Evolutionary conservation across 495 filamentous ascomycete genomes (phyloP).

Genomic region (Acidomyces sp.): DNA sequence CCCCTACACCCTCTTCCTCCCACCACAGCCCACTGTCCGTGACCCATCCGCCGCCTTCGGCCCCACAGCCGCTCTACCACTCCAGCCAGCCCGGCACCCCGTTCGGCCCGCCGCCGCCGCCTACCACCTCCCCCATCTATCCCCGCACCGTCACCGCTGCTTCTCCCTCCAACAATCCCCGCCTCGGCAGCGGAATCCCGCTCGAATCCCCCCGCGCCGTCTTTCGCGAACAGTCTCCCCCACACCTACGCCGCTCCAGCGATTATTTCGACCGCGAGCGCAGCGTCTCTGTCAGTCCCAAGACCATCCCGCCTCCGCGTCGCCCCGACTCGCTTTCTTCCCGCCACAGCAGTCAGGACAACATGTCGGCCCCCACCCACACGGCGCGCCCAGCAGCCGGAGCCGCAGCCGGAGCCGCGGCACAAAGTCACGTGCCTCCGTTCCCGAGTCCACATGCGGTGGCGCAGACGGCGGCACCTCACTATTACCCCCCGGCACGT

Average conservation of each 20-base stretch:
- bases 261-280: conserved; percentile 18
- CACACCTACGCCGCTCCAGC: conserved; percentile 11
- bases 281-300: conserved; percentile 21
- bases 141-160: too few relatives aligned
- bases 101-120: conserved; percentile 38
- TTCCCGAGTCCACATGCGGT: background rate
- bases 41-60: conserved; percentile 22
- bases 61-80: conserved; percentile 34
- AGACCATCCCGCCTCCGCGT: conserved; percentile 16
- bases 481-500: background rate
- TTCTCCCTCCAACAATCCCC: too few relatives aligned
- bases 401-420: background rate
- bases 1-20: conserved; percentile 34
- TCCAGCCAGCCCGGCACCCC: conserved; percentile 45
- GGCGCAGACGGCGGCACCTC: background rate
- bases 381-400: conserved; percentile 11
- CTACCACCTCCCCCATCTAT: conserved; percentile 19
- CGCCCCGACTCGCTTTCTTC: conserved; percentile 9
- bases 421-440: conserved; percentile 7
- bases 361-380: conserved; percentile 1
- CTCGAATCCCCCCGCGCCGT: conserved; percentile 16
- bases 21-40: conserved; percentile 43
- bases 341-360: conserved; percentile 16
- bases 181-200: conserved; percentile 16
- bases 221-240: conserved; percentile 8